A percentile compares a stretch with the other conserved stretches of the same genome.
These are phyloP conservation scores for Pelargonium nanum DNA, from an alignment of 345 rosid genomes.

Conservation along the genomic window DNA sequence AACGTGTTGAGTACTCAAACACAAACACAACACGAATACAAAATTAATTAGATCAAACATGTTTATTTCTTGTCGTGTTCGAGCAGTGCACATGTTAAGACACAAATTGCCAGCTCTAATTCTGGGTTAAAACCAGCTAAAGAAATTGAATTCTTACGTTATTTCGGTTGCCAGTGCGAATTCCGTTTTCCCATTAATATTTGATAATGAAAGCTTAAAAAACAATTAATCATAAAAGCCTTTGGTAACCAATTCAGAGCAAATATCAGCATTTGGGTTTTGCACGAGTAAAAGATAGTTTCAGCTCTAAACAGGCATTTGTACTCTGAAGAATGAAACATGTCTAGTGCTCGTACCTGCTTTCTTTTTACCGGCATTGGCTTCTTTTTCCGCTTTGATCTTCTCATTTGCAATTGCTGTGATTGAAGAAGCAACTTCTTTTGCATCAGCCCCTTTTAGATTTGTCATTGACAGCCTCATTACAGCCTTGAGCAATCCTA, in stretches of 20 bases:
- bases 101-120: too few species aligned
- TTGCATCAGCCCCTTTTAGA: constrained; percentile 79
- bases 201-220: not conserved
- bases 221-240: not conserved
- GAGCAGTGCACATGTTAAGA: too few species aligned
- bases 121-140: too few species aligned
- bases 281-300: not conserved
- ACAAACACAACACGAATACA: too few species aligned
- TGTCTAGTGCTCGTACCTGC: constrained; percentile 32
- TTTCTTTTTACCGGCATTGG: constrained; percentile 66
- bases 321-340: not conserved
- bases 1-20: too few species aligned
- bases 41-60: too few species aligned
- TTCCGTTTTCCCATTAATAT: too few species aligned
- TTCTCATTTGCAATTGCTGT: constrained; percentile 88
- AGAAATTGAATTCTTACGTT: too few species aligned
- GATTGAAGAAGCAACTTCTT: constrained; percentile 74
- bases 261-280: too few species aligned
- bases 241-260: too few species aligned
- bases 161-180: too few species aligned
- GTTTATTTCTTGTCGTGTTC: too few species aligned
- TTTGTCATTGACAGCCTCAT: constrained; percentile 66
- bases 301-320: not conserved
- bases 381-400: constrained; percentile 81
- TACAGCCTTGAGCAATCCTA: constrained; percentile 59